These are phyloP conservation scores for Anisodus tanguticus DNA, from an alignment of 257 asterid species.

Conservation along the genomic window DNA sequence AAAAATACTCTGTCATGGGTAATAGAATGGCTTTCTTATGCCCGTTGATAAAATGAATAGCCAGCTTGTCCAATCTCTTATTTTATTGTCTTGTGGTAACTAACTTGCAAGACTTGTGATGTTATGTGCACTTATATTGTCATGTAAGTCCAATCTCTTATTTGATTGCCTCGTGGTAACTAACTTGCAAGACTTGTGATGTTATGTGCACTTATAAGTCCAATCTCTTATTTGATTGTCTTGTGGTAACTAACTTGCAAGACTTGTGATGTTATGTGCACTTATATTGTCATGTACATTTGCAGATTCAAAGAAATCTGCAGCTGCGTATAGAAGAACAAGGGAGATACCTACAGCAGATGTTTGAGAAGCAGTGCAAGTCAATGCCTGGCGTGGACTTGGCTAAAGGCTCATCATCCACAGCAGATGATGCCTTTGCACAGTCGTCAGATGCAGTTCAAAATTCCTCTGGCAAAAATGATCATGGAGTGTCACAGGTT, in stretches of 20 bases:
- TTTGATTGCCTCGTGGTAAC: slow-evolving; percentile 11
- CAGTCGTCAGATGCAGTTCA: slow-evolving; percentile 41
- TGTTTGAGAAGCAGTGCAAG: slow-evolving; percentile 91
- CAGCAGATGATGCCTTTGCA: slow-evolving; percentile 47
- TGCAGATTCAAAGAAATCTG: slow-evolving; percentile 89
- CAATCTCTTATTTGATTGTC: slow-evolving; percentile 1
- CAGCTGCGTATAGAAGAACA: slow-evolving; percentile 95
- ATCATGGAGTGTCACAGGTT: slow-evolving; percentile 34
- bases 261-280: neutral
- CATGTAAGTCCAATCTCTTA: neutral
- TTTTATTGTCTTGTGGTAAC: slow-evolving; percentile 9
- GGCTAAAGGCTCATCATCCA: slow-evolving; percentile 57
- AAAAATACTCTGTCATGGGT: neutral
- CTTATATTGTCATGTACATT: slow-evolving; percentile 20
- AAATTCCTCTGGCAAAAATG: slow-evolving; percentile 42
- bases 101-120: neutral
- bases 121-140: neutral
- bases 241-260: neutral
- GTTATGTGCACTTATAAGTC: neutral
- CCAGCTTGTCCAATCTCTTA: neutral
- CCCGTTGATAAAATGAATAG: neutral
- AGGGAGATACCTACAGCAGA: slow-evolving; percentile 79
- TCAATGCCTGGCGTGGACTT: slow-evolving; percentile 50
- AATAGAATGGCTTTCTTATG: neutral
- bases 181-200: neutral